Percentiles rank a stretch among this genome's conserved stretches.
phyloP scores from a whole-genome alignment of 2,329 filamentous ascomycete species.

The Aspergillus sp. region DNA sequence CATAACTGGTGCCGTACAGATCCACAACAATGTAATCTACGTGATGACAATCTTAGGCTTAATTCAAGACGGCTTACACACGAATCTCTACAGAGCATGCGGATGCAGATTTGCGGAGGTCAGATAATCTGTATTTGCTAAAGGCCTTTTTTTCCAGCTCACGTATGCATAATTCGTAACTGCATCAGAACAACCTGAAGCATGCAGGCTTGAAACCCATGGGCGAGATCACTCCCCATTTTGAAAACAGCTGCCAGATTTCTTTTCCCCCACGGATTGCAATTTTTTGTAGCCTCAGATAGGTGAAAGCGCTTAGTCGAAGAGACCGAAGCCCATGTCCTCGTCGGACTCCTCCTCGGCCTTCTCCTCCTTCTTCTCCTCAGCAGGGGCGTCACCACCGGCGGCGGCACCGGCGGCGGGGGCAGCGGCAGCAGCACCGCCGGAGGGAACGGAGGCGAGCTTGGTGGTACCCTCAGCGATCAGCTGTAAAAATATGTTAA shows the following conservation, averaged over 20 bases:
- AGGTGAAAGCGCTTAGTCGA: conserved; percentile 49
- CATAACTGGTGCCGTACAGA: too few species aligned
- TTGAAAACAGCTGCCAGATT: conserved; percentile 27
- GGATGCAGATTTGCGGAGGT: conserved; percentile 16
- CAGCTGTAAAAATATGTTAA: conserved; percentile 53
- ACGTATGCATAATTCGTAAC: conserved; percentile 31
- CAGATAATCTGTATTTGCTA: conserved; percentile 33
- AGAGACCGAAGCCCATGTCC: conserved; percentile 71
- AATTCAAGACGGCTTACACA: too few species aligned
- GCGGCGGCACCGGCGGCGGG: conserved; percentile 58
- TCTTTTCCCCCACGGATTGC: conserved; percentile 64
- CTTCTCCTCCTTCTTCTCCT: conserved; percentile 68
- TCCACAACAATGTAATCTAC: too few species aligned
- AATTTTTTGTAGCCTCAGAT: conserved; percentile 24
- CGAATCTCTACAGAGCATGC: conserved; percentile 7
- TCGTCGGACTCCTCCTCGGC: conserved; percentile 74
- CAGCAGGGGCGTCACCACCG: conserved; percentile 62
- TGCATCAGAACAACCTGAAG: conserved; percentile 31
- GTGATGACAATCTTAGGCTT: too few species aligned
- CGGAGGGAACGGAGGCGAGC: conserved; percentile 95
- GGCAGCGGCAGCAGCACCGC: conserved; percentile 55
- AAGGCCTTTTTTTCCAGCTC: conserved; percentile 27
- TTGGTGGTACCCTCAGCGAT: conserved; percentile 86
- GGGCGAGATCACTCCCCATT: conserved; percentile 23
- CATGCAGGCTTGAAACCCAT: conserved; percentile 23